Evolutionary conservation across 768 basidiomycete species (phyloP).

Genomic region (Tricholoma saponaceum): DNA sequence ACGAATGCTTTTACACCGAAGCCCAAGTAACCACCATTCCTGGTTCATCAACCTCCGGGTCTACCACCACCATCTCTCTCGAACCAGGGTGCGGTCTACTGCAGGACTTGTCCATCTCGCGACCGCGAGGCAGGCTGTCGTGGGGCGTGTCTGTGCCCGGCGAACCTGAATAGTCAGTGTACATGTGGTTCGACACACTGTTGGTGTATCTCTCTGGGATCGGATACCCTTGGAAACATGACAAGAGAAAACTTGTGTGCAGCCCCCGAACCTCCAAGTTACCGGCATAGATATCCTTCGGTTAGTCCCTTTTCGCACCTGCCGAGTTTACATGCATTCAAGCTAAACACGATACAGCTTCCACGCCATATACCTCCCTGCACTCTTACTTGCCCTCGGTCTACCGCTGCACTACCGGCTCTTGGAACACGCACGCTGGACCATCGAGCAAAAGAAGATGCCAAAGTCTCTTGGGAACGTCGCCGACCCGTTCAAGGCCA

Average conservation of each 20-base stretch:
- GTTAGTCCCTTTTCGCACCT: constrained; percentile 27
- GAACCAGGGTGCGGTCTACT: constrained; percentile 72
- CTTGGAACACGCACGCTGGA: constrained; percentile 78
- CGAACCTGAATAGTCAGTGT: constrained; percentile 79
- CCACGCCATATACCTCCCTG: constrained; percentile 86
- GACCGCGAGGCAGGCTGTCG: too few relatives aligned
- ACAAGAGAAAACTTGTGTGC: constrained; percentile 26
- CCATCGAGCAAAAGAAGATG: constrained; percentile 81
- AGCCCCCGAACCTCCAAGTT: constrained; percentile 84
- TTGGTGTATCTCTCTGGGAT: too few relatives aligned
- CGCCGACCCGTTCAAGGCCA: constrained; percentile 71
- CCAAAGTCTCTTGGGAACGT: constrained; percentile 86
- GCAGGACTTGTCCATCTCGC: constrained; percentile 80
- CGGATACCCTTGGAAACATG: constrained; percentile 49
- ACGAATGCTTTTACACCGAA: constrained; percentile 84
- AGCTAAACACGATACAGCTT: constrained; percentile 44
- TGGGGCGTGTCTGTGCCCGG: too few relatives aligned
- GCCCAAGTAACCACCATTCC: constrained; percentile 41
- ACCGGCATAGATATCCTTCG: constrained; percentile 92
- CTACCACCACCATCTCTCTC: constrained; percentile 38
- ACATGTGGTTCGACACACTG: constrained; percentile 94
- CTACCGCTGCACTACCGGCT: constrained; percentile 19
- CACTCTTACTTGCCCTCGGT: constrained; percentile 67
- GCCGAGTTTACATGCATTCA: not conserved
- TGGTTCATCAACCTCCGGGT: not conserved